Base-by-base conservation (phyloP, 2,329 filamentous ascomycete genomes). In the Metarhizium brunneum region DNA sequence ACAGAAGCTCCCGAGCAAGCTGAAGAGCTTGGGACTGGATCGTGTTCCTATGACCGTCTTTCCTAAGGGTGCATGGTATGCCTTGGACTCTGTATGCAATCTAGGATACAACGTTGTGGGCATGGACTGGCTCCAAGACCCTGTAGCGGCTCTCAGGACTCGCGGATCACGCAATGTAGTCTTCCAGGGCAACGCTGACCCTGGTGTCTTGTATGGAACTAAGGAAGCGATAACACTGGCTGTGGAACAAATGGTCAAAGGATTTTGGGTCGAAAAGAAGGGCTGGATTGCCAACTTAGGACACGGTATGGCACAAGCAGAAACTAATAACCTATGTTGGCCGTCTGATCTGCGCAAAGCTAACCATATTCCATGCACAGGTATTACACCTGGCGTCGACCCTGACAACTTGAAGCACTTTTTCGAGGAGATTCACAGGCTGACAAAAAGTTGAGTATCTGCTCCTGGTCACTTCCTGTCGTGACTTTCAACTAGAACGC, bases 261-360 rank as follows among this genome's bases (percentile, higher is more conserved):
- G 92, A 0, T 99, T 97, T 58, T 84, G 83, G 69, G 73, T 74
- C 5, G 84, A 85, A 59, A 92, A 91, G 72, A 85, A 92, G 70
- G 90, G 92, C 45, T 99, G 94, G 92, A 97, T 99, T 63, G 90
- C 89, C 50, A 99, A 99, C 69, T 79, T 99, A 59, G 94, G 94
- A 8, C 94, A 99, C 68, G 94, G 94, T 89, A 53, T 18, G 57
- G 11, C 18, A 29, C 25, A 48, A 48, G 11, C 8, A 18, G 42
- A 18, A 45, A 45, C 45, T 47, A 32, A 10, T 43, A 8, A 10
- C 49, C 20, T 47, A 48, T 29, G 52, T 61, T 65, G 40, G 65
- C 8, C 11, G 14, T 16, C 14, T 5, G 38, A 11, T 6, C 38
- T 40, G 38, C 4, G 14, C 38, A 40, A n/a, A 40, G 13, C 50